Percentiles rank a stretch among this genome's conserved stretches.
These are phyloP conservation scores for Colletotrichum echinochloae DNA, from an alignment of 2,329 filamentous ascomycete genomes.

Conservation along the genomic window DNA sequence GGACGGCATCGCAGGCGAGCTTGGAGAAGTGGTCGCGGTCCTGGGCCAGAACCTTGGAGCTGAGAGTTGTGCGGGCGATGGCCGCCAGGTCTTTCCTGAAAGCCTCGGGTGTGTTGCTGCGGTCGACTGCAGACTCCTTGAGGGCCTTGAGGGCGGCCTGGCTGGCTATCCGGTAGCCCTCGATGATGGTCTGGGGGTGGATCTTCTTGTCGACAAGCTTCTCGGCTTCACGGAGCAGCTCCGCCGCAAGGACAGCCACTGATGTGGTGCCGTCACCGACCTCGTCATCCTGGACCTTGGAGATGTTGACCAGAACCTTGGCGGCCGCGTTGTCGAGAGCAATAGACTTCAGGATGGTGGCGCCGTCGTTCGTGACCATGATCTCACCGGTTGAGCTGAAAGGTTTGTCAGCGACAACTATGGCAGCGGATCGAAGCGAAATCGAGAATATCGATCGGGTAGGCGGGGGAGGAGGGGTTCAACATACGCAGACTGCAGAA, in stretches of 20 bases:
- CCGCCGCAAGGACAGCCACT: constrained; percentile 94
- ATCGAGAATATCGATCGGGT: constrained; percentile 18
- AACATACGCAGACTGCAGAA: constrained; percentile 90
- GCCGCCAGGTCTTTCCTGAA: constrained; percentile 91
- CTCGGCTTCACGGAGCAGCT: constrained; percentile 95
- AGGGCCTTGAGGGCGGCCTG: constrained; percentile 86
- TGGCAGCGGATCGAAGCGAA: constrained; percentile 24
- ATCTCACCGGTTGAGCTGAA: constrained; percentile 92
- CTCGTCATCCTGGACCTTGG: constrained; percentile 98
- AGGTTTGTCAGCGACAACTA: constrained; percentile 39
- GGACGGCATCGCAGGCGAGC: constrained; percentile 90
- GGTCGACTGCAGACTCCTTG: constrained; percentile 86
- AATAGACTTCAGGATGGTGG: constrained; percentile 98
- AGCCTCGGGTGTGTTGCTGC: constrained; percentile 83
- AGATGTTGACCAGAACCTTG: constrained; percentile 98
- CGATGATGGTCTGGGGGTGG: constrained; percentile 99
- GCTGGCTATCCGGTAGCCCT: constrained; percentile 98
- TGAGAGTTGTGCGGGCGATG: constrained; percentile 94
- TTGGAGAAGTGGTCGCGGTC: constrained; percentile 92
- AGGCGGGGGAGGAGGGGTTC: constrained; percentile 5
- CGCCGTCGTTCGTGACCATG: constrained; percentile 98
- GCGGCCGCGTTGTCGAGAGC: constrained; percentile 98
- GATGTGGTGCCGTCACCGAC: constrained; percentile 98
- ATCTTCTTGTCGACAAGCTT: constrained; percentile 98
- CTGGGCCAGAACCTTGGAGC: constrained; percentile 96